Conservation (phyloP, 2,329 filamentous ascomycete genomes). For the Penicillium oxalicum region DNA sequence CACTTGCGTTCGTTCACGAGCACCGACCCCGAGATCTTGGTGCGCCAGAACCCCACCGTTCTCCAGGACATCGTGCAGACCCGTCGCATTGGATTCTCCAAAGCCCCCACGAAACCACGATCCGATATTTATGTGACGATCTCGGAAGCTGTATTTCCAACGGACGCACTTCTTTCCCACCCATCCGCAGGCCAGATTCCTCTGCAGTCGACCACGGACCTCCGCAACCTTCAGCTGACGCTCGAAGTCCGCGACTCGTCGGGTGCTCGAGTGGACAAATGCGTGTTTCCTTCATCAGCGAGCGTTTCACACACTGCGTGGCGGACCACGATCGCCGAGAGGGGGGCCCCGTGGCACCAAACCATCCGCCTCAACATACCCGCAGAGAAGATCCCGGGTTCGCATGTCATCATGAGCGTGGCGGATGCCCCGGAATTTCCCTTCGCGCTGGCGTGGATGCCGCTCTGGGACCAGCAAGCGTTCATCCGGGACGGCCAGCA, state of each 20-base stretch:
- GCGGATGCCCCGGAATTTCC: constrained; percentile 80
- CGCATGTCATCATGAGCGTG: constrained; percentile 84
- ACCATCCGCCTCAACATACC: constrained; percentile 76
- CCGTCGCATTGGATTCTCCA: constrained; percentile 86
- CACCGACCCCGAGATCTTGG: constrained; percentile 69
- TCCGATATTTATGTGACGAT: constrained; percentile 95
- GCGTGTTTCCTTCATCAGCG: constrained; percentile 83
- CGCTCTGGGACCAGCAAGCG: constrained; percentile 84
- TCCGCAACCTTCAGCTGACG: constrained; percentile 77
- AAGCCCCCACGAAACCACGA: constrained; percentile 76
- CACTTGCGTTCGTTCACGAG: constrained; percentile 72
- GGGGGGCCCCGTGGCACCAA: constrained; percentile 80
- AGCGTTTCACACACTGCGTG: constrained; percentile 72
- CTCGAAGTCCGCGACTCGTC: constrained; percentile 75
- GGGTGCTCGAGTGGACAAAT: constrained; percentile 78
- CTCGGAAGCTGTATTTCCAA: constrained; percentile 68
- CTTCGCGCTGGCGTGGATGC: constrained; percentile 88
- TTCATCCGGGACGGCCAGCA: constrained; percentile 84
- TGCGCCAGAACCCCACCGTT: constrained; percentile 80
- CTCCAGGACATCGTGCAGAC: constrained; percentile 76
- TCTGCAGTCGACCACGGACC: constrained; percentile 57
- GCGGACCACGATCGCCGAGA: constrained; percentile 74
- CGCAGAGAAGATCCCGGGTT: constrained; percentile 70
- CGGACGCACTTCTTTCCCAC: constrained; percentile 58
- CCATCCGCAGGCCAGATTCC: constrained; percentile 76